Evolutionary conservation across 2,329 filamentous ascomycete genomes (phyloP).

Genomic region (Fonsecaea monophora): DNA sequence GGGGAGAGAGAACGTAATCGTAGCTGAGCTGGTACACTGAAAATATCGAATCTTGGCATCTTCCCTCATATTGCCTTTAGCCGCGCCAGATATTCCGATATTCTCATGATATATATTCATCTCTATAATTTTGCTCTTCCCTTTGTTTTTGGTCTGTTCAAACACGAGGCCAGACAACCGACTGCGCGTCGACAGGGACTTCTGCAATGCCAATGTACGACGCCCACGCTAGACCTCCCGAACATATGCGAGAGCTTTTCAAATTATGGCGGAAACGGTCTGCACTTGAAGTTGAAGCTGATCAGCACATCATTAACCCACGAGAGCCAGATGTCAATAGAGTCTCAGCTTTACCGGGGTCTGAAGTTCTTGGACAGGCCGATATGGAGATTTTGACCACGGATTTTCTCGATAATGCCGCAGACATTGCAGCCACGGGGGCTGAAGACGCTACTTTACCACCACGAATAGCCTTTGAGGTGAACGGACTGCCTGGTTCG

Average conservation of each 20-base stretch:
- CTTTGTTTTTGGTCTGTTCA: neutral
- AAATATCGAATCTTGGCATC: neutral
- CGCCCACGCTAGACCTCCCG: conserved; percentile 78
- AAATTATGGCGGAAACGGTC: conserved; percentile 71
- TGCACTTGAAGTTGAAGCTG: conserved; percentile 41
- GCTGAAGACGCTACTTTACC: neutral
- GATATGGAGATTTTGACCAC: neutral
- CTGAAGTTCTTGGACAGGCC: neutral
- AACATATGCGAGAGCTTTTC: conserved; percentile 72
- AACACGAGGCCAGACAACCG: neutral
- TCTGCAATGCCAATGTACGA: conserved; percentile 51
- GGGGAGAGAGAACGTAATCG: too few relatives aligned
- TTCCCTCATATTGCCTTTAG: neutral
- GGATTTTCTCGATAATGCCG: neutral
- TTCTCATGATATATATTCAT: neutral
- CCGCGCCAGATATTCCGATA: neutral
- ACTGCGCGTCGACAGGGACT: neutral
- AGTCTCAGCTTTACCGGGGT: neutral
- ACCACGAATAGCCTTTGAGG: conserved; percentile 57
- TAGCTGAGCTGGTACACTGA: neutral
- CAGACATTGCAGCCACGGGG: neutral
- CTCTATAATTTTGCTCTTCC: neutral
- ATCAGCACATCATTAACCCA: conserved; percentile 65
- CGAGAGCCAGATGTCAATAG: conserved; percentile 44
- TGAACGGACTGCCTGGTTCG: conserved; percentile 72